Evolutionary conservation across 1,284 basidiomycete genomes (phyloP).

Genomic region (Tilletia caries): DNA sequence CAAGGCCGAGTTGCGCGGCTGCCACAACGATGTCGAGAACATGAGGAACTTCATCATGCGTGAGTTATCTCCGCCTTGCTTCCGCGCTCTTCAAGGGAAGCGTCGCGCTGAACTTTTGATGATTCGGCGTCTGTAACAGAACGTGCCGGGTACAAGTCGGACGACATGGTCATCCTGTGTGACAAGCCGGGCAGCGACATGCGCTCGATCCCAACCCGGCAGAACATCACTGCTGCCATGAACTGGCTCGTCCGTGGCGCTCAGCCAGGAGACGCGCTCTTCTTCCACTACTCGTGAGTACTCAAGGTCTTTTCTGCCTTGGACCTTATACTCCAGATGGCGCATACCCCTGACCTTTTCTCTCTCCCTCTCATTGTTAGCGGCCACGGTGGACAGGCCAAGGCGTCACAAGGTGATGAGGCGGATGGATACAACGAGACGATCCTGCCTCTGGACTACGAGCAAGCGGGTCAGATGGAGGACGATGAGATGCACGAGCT

Average conservation of each 20-base stretch:
- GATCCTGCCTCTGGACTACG: slow-evolving; percentile 51
- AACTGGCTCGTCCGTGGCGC: slow-evolving; percentile 51
- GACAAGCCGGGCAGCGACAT: slow-evolving; percentile 38
- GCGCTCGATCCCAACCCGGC: slow-evolving; percentile 49
- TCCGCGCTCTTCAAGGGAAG: too few species aligned
- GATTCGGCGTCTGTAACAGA: slow-evolving; percentile 8
- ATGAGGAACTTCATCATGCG: slow-evolving; percentile 47
- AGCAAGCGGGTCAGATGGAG: slow-evolving; percentile 49
- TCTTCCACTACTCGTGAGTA: slow-evolving; percentile 45
- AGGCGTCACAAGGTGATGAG: slow-evolving; percentile 49
- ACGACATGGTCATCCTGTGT: slow-evolving; percentile 53
- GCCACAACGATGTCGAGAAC: slow-evolving; percentile 53
- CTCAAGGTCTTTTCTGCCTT: neutral
- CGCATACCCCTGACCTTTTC: neutral
- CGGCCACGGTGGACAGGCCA: slow-evolving; percentile 52
- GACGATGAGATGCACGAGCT: slow-evolving; percentile 53
- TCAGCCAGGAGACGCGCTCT: slow-evolving; percentile 49
- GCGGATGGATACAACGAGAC: slow-evolving; percentile 54
- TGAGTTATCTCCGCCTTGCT: neutral
- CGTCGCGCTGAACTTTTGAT: too few species aligned
- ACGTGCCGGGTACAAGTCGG: slow-evolving; percentile 46
- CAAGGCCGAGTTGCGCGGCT: slow-evolving; percentile 46
- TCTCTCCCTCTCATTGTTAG: slow-evolving; percentile 18
- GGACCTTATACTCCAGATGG: neutral
- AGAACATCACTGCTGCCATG: slow-evolving; percentile 53